A percentile compares a stretch with the other conserved stretches of the same genome.
phyloP scores from a whole-genome alignment of 2,329 filamentous ascomycete species.

The Sordariomycetes sp. region DNA sequence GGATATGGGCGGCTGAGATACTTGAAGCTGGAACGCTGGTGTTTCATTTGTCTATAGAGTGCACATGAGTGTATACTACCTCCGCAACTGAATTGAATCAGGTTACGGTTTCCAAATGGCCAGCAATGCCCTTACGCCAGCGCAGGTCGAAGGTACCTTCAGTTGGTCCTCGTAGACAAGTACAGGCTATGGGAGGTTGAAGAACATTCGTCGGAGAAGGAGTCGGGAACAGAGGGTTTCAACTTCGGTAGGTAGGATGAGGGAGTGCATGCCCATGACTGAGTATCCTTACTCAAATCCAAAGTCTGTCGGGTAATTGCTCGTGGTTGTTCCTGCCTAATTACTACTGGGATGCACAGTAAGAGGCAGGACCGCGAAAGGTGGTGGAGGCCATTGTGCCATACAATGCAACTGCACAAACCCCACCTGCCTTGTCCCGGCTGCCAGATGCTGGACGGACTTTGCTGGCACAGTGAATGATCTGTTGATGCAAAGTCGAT shows the following conservation, averaged over 20 bases:
- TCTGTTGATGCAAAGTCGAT: background rate
- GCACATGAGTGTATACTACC: background rate
- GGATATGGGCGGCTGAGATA: background rate
- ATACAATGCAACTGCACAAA: background rate
- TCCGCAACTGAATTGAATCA: background rate
- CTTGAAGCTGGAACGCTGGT: background rate
- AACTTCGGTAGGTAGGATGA: background rate
- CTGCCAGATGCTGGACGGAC: background rate
- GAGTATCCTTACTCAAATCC: background rate
- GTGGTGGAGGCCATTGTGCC: background rate
- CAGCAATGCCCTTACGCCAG: too few species aligned
- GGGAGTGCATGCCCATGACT: background rate
- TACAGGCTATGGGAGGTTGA: background rate
- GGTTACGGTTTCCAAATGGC: background rate
- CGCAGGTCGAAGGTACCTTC: too few species aligned
- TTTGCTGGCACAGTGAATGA: too few species aligned
- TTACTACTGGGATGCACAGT: background rate
- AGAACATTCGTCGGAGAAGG: background rate
- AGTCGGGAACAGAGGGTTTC: background rate
- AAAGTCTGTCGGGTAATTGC: background rate
- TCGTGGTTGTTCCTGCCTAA: background rate
- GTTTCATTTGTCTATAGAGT: slow-evolving; percentile 24
- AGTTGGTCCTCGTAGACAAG: too few species aligned
- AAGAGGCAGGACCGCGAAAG: background rate
- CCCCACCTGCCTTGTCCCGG: background rate